Conservation (phyloP, 306 rosid genomes). For the Castanea crenata region DNA sequence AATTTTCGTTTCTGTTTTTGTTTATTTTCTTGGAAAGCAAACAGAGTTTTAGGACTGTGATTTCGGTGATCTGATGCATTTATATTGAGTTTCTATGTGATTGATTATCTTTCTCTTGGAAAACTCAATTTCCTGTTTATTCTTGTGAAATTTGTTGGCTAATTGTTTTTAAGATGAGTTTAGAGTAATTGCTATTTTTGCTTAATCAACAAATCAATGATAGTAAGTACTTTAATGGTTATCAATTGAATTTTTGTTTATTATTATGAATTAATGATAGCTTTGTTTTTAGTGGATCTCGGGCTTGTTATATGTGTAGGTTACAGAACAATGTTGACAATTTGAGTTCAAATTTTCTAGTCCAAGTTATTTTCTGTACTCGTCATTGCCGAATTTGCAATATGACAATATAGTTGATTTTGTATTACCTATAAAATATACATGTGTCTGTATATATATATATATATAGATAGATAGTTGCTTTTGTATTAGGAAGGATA, state of each 20-base stretch:
- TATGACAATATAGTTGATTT: no score
- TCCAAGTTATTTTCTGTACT: no score
- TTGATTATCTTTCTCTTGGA: background rate
- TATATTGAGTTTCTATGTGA: conserved; percentile 4
- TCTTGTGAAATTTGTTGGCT: conserved; percentile 1
- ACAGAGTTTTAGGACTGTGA: conserved; percentile 5
- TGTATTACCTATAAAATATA: no score
- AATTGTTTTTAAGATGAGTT: background rate
- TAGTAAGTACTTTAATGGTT: background rate
- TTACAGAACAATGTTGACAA: no score
- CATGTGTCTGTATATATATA: no score
- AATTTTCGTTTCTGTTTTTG: background rate
- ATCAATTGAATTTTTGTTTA: background rate
- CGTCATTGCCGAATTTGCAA: background rate
- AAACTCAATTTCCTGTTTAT: background rate
- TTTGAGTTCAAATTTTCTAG: no score
- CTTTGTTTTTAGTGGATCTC: conserved; percentile 9
- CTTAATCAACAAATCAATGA: background rate
- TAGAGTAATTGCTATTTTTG: no score
- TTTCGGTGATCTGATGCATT: conserved; percentile 19
- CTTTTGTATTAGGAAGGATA: no score
- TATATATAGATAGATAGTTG: no score
- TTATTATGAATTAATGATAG: background rate
- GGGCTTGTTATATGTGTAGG: no score
- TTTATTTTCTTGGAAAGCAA: background rate